These are phyloP conservation scores for Citrullus mucosospermus DNA, from an alignment of 306 rosid species.

Conservation along the genomic window DNA sequence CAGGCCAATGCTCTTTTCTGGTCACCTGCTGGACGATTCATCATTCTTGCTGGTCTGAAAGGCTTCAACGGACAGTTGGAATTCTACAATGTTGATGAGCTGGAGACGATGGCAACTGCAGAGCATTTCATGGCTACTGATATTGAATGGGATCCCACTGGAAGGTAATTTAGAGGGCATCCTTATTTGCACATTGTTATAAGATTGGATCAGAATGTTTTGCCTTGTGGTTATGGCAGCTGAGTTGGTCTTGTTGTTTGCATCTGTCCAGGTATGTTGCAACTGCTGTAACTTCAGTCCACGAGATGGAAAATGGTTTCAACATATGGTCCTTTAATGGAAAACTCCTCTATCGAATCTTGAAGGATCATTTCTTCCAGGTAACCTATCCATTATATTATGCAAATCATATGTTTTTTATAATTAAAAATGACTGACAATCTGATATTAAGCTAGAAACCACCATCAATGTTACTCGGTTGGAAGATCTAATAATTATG, in stretches of 20 bases:
- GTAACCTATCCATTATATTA: slow-evolving; percentile 10
- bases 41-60: slow-evolving; percentile 72
- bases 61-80: slow-evolving; percentile 64
- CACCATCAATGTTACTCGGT: too few species aligned
- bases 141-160: slow-evolving; percentile 95
- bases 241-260: neutral
- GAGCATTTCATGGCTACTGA: slow-evolving; percentile 83
- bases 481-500: neutral
- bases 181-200: neutral
- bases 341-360: slow-evolving; percentile 65
- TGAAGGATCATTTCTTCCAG: slow-evolving; percentile 87
- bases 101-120: slow-evolving; percentile 70
- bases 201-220: neutral
- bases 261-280: slow-evolving; percentile 55
- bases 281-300: slow-evolving; percentile 82
- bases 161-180: slow-evolving; percentile 37
- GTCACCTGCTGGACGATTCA: slow-evolving; percentile 71
- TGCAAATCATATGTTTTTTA: neutral
- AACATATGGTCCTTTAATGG: slow-evolving; percentile 89
- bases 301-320: slow-evolving; percentile 96
- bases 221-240: neutral
- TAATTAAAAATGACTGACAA: too few species aligned
- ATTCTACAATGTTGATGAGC: slow-evolving; percentile 71
- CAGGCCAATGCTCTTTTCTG: slow-evolving; percentile 81
- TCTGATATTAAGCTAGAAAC: too few species aligned